Base-by-base conservation (phyloP, 2,329 filamentous ascomycete species). In the Neoarthrinium moseri region DNA sequence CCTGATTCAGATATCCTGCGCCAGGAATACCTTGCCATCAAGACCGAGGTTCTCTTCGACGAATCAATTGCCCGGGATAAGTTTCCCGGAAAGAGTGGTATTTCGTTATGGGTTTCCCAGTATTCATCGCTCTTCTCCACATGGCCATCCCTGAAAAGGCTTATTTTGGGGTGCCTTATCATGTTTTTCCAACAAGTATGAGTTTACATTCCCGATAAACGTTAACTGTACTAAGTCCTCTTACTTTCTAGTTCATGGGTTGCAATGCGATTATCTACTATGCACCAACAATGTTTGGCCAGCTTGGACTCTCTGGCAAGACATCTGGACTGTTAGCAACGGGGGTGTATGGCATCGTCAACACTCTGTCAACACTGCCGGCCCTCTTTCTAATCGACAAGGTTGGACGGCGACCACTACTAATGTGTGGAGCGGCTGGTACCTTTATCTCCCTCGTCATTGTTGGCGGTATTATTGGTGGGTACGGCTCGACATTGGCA, bases 101-200 rank as follows among this genome's bases (percentile, higher is more conserved):
- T 76, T 76, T 79, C 63, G 64, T 59, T 20, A 61, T 61, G 64
- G 2, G 59, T 72, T 29, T 64, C 64, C 51, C 60, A 68, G 45
- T 60, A 68, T 45, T 49, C 48, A 3, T 54, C 60, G 1, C 55
- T 68, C 1, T 44, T 68, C 15, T 60, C 61, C 3, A 56, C 52
- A 2, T 56, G 56, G 53, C 59, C 60, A 0, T 49, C 56, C 4
- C 60, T 64, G 34, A 67, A 64, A 45, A 73, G 81, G 46, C 66
- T 81, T 2, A 49, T 72, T 5, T 78, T 80, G 21, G 81, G 79
- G 12, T 80, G 75, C 54, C 51, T 67, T 8, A 67, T 82, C 7
- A 81, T 84, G 64, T 72, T 74, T 51, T 72, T 72, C 49, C 65
- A 72, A 47, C 69, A 73, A 50, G 70, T 71, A 22, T 33, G 4